A percentile compares a stretch with the other conserved stretches of the same genome.
Conservation (phyloP, 2,329 filamentous ascomycete species). For the Aspergillus ibericus region DNA sequence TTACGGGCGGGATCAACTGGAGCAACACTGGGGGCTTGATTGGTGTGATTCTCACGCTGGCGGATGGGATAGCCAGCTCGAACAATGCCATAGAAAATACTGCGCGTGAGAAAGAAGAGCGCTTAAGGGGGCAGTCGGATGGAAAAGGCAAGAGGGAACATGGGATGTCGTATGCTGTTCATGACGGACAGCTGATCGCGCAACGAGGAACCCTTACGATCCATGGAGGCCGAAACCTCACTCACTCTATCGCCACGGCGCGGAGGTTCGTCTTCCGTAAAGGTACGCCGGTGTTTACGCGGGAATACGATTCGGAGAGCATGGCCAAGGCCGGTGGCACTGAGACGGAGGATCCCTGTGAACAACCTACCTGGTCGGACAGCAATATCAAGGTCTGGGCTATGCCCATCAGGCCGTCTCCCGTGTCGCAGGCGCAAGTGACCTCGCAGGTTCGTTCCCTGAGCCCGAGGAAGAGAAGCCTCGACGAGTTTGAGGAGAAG, state of each 20-base stretch:
- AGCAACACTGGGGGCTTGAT: slow-evolving; percentile 75
- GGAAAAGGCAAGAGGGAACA: slow-evolving; percentile 26
- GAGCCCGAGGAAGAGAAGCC: slow-evolving; percentile 48
- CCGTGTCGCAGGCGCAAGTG: slow-evolving; percentile 21
- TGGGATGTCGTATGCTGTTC: slow-evolving; percentile 29
- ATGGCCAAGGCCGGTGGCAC: slow-evolving; percentile 24
- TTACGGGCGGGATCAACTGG: slow-evolving; percentile 79
- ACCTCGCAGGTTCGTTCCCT: slow-evolving; percentile 27
- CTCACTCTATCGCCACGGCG: slow-evolving; percentile 77
- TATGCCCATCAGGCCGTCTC: slow-evolving; percentile 55
- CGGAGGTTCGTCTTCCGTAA: slow-evolving; percentile 84
- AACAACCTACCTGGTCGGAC: slow-evolving; percentile 71
- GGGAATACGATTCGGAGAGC: slow-evolving; percentile 60
- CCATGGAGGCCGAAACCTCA: slow-evolving; percentile 77
- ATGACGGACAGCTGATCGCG: slow-evolving; percentile 23
- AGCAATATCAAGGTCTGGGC: slow-evolving; percentile 81
- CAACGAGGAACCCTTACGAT: slow-evolving; percentile 57
- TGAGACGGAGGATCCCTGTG: slow-evolving; percentile 26
- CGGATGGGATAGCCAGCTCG: slow-evolving; percentile 60
- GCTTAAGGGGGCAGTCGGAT: slow-evolving; percentile 10
- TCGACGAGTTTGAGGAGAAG: slow-evolving; percentile 50
- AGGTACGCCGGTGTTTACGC: slow-evolving; percentile 69
- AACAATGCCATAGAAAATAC: slow-evolving; percentile 47
- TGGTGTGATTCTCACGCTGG: slow-evolving; percentile 80
- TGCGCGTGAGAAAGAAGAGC: slow-evolving; percentile 40